Percentiles rank a stretch among this genome's conserved stretches.
These are phyloP conservation scores for Clavispora fructus DNA, from an alignment of 805 yeast genomes.

Conservation along the genomic window DNA sequence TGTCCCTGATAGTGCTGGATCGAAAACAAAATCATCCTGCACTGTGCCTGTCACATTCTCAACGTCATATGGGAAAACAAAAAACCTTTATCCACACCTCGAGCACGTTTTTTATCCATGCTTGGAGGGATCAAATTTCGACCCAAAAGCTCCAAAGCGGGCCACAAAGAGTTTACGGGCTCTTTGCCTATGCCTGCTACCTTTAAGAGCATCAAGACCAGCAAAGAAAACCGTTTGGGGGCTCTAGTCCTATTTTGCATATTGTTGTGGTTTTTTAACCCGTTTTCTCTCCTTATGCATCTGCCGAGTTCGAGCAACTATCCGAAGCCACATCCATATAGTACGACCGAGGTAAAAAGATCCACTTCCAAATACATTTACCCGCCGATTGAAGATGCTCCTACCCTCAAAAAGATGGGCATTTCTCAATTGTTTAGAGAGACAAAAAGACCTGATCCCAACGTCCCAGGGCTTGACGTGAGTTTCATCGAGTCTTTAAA, in stretches of 20 bases:
- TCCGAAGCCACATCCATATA: constrained; percentile 30
- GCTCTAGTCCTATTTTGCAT: not conserved
- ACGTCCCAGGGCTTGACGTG: constrained; percentile 33
- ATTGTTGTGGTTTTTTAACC: constrained; percentile 11
- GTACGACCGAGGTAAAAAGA: constrained; percentile 30
- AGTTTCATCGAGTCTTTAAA: constrained; percentile 35
- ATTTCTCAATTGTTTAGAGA: constrained; percentile 47
- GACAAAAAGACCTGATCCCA: constrained; percentile 42
- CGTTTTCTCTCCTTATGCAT: constrained; percentile 1
- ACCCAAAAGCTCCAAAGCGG: constrained; percentile 9
- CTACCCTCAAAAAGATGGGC: constrained; percentile 52
- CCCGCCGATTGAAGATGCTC: constrained; percentile 74
- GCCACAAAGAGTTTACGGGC: constrained; percentile 1
- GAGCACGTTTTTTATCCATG: not conserved
- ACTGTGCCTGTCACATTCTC: not conserved
- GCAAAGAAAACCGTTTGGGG: not conserved
- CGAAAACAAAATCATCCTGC: not conserved
- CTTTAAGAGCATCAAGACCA: not conserved
- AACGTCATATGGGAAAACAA: not conserved
- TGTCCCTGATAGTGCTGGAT: not conserved
- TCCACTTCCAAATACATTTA: constrained; percentile 53
- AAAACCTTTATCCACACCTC: not conserved
- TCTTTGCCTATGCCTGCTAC: constrained; percentile 10
- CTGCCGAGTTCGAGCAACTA: constrained; percentile 11
- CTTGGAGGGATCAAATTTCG: constrained; percentile 12